Conservation (phyloP, 75 land plant species). For the Azolla pinnata region DNA sequence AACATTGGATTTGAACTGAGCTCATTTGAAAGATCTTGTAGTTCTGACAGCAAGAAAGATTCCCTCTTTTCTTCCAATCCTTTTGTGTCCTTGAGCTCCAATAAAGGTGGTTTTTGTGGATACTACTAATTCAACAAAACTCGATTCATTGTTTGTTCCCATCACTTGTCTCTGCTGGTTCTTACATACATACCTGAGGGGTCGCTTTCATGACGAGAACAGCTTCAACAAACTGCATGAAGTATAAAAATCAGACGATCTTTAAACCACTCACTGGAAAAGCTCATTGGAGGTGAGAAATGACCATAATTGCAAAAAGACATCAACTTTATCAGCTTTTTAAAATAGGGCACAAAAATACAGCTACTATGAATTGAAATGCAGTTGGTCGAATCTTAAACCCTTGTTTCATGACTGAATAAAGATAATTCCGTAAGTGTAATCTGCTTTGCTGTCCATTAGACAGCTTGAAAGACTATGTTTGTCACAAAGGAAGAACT, state of each 20-base stretch:
- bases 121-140: constrained; percentile 33
- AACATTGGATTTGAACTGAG: constrained; percentile 40
- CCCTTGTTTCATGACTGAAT: too few species aligned
- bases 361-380: too few species aligned
- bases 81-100: constrained; percentile 33
- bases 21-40: constrained; percentile 20
- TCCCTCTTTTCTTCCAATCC: constrained; percentile 42
- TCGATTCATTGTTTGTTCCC: too few species aligned
- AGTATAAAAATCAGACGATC: too few species aligned
- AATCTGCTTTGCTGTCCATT: too few species aligned
- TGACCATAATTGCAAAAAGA: neutral
- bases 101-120: constrained; percentile 32
- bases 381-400: too few species aligned
- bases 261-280: neutral
- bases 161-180: too few species aligned
- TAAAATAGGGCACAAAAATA: too few species aligned
- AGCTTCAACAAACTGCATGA: constrained; percentile 72
- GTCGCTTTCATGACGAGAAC: constrained; percentile 44
- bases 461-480: too few species aligned
- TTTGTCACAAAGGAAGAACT: too few species aligned
- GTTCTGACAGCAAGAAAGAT: constrained; percentile 13
- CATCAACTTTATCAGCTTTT: neutral
- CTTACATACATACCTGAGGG: constrained; percentile 32
- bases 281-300: neutral
- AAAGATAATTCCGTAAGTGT: too few species aligned